Evolutionary conservation across 2,329 filamentous ascomycete species (phyloP).

Genomic region (Trichoderma aggressivum): DNA sequence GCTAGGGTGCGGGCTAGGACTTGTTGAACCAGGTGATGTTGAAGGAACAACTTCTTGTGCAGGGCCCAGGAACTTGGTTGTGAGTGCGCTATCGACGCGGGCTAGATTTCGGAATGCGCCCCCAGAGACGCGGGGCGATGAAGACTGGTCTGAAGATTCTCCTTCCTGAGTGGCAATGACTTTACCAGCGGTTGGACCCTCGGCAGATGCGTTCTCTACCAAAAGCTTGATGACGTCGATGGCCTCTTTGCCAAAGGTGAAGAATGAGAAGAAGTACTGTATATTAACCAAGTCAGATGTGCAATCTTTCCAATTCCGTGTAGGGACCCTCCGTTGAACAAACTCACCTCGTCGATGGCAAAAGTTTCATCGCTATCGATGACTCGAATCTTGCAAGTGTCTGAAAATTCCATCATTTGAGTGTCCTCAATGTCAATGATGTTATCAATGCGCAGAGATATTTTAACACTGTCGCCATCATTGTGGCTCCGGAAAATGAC

Average conservation of each 20-base stretch:
- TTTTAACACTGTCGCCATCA: constrained; percentile 95
- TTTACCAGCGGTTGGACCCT: constrained; percentile 30
- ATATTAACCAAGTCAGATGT: background rate
- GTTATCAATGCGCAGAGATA: constrained; percentile 83
- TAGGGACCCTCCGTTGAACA: constrained; percentile 65
- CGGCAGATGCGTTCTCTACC: constrained; percentile 59
- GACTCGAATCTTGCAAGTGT: constrained; percentile 90
- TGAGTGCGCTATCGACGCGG: constrained; percentile 33
- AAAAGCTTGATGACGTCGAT: constrained; percentile 72
- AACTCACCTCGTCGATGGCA: constrained; percentile 84
- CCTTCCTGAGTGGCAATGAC: constrained; percentile 21
- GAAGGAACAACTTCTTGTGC: constrained; percentile 62
- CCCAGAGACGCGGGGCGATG: constrained; percentile 21
- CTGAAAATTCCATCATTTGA: constrained; percentile 83
- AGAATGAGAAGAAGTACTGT: constrained; percentile 95
- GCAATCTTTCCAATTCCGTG: constrained; percentile 44
- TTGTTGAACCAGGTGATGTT: constrained; percentile 43
- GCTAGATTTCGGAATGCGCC: constrained; percentile 31
- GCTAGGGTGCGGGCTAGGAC: constrained; percentile 53
- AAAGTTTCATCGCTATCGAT: constrained; percentile 93
- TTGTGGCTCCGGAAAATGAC: constrained; percentile 96
- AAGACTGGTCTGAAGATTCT: constrained; percentile 19
- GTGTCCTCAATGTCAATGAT: constrained; percentile 91
- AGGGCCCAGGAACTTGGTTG: constrained; percentile 48
- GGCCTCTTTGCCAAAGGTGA: constrained; percentile 79